Base-by-base conservation (phyloP, 2,329 filamentous ascomycete genomes). In the Ambrosiella beaveri region DNA sequence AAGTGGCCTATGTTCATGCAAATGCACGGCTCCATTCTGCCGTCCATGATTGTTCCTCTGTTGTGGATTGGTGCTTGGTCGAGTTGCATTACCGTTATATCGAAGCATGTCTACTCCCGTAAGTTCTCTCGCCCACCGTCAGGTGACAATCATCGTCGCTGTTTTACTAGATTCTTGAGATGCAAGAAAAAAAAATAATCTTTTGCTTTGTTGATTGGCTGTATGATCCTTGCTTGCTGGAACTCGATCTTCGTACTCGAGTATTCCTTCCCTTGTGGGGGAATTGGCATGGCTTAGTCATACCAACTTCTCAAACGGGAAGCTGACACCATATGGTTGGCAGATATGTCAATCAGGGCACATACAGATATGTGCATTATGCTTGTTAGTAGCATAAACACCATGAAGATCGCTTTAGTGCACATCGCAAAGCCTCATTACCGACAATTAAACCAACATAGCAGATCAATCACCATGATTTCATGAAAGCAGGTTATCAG, bases 1-100 rank as follows among this genome's bases (percentile, higher is more conserved):
- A 88, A 86, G 74, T 83, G 84, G 76, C 86, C 86, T 15, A 77
- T 81, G 62, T 85, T 88, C 66, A 70, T 90, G 67, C 83, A 84
- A 60, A 75, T 90, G 71, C 85, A 88, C 67, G 86, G 86, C 64
- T 86, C 81, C 62, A 81, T 90, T 61, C 68, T 85, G 59, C 86
- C 86, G 11, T 82, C 85, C 65, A 80, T 90, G 77, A 79, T 89
- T 44, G 66, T 89, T 6, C 86, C 86, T 0, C 67, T 90, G 17
- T 7, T 76, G 9, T 74, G 84, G 60, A 73, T 88, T 38, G 78
- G 74, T 12, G 65, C 64, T 12, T 89, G 86, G 85, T 74, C 84
- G 1, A 83, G 82, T 1, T 67, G 75, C 40, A 80, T 89, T 61
- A 85, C 82, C 11, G 68, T 71, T 57, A 72, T 86, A 64, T 73